Evolutionary conservation across 129 eudicot genomes (phyloP).

Genomic region (Heracleum sosnowskyi): DNA sequence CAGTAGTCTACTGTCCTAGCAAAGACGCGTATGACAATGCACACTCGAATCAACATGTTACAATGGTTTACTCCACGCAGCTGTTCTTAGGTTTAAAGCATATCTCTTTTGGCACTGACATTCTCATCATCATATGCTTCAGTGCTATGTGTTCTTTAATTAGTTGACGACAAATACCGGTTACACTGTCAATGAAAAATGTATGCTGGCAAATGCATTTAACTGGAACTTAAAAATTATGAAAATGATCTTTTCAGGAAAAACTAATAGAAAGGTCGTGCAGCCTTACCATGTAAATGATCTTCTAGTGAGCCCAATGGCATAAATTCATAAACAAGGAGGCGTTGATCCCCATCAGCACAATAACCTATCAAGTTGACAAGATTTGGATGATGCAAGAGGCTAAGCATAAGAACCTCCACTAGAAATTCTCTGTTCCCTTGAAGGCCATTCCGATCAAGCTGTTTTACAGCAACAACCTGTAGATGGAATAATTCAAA

Average conservation of each 20-base stretch:
- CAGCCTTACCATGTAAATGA: constrained; percentile 53
- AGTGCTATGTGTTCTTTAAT: neutral
- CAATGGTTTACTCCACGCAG: neutral
- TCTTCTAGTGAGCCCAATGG: constrained; percentile 64
- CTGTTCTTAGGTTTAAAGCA: neutral
- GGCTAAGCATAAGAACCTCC: constrained; percentile 76
- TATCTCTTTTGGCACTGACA: neutral
- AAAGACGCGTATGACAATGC: neutral
- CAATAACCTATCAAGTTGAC: constrained; percentile 76
- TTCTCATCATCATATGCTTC: neutral
- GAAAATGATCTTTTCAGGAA: neutral
- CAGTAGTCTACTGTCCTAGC: neutral
- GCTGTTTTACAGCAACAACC: constrained; percentile 72
- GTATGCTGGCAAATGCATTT: neutral
- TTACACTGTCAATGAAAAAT: neutral
- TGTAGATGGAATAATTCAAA: constrained; percentile 12
- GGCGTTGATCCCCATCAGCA: constrained; percentile 66
- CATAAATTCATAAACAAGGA: constrained; percentile 78
- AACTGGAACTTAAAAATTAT: neutral
- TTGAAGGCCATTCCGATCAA: constrained; percentile 73
- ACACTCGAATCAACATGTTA: neutral
- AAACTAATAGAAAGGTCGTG: neutral
- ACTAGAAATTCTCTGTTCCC: constrained; percentile 68
- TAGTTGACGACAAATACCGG: neutral
- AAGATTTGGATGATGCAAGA: constrained; percentile 64